These are phyloP conservation scores for Turritis glabra DNA, from an alignment of 345 rosid genomes.

Conservation along the genomic window DNA sequence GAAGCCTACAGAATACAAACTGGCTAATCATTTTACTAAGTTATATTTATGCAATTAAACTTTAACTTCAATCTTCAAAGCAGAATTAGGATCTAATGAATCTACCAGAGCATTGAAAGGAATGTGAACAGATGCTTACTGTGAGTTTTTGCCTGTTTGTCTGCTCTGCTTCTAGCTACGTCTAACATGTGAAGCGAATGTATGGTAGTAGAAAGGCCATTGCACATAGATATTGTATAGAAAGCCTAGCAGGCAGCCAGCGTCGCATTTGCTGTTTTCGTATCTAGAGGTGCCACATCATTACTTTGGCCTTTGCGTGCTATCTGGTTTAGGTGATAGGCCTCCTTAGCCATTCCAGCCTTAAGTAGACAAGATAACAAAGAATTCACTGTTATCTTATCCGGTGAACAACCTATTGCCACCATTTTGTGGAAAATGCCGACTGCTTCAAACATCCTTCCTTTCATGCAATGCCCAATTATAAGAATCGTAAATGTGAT, in stretches of 20 bases:
- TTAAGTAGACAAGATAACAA: slow-evolving; percentile 79
- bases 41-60: not conserved
- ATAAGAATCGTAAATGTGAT: slow-evolving; percentile 89
- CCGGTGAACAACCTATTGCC: slow-evolving; percentile 74
- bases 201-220: slow-evolving; percentile 9
- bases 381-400: slow-evolving; percentile 58
- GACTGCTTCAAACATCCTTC: slow-evolving; percentile 83
- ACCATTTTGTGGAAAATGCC: slow-evolving; percentile 74
- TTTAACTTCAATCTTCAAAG: not conserved
- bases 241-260: slow-evolving; percentile 55
- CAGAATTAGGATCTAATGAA: slow-evolving; percentile 4
- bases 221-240: not conserved
- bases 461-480: slow-evolving; percentile 91
- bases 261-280: slow-evolving; percentile 44
- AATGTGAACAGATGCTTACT: slow-evolving; percentile 27
- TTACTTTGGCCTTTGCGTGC: slow-evolving; percentile 43
- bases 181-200: slow-evolving; percentile 5
- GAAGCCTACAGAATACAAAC: not conserved
- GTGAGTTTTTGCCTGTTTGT: slow-evolving; percentile 12
- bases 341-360: slow-evolving; percentile 91
- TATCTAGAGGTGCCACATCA: slow-evolving; percentile 42
- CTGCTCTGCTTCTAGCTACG: slow-evolving; percentile 4
- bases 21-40: not conserved
- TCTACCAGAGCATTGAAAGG: slow-evolving; percentile 19
- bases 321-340: slow-evolving; percentile 48